Conservation (phyloP, 768 basidiomycete species). For the Dentipellis sp. region DNA sequence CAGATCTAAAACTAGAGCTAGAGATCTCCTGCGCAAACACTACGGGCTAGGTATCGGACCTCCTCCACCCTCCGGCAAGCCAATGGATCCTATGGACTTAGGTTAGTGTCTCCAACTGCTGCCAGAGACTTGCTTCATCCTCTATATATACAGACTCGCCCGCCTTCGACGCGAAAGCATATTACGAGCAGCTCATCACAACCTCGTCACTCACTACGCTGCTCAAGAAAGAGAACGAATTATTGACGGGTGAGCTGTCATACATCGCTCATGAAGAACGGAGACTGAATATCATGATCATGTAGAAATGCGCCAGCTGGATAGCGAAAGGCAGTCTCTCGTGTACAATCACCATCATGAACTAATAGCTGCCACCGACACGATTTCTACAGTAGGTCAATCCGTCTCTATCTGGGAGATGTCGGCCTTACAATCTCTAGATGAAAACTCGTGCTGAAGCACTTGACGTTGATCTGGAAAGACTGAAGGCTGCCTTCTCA, state of each 20-base stretch:
- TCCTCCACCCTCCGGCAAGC: constrained; percentile 49
- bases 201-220: constrained; percentile 66
- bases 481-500: constrained; percentile 71
- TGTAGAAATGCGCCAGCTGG: constrained; percentile 78
- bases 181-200: constrained; percentile 82
- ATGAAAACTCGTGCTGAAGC: constrained; percentile 86
- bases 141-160: constrained; percentile 49
- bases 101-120: constrained; percentile 32
- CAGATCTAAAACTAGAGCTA: constrained; percentile 36
- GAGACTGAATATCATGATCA: not conserved
- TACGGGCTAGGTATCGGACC: constrained; percentile 78
- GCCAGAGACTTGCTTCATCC: constrained; percentile 1
- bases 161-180: constrained; percentile 74
- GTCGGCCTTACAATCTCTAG: constrained; percentile 27
- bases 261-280: too few species aligned
- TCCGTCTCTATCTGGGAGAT: not conserved
- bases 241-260: constrained; percentile 46
- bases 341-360: constrained; percentile 97
- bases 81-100: constrained; percentile 73
- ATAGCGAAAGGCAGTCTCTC: constrained; percentile 81
- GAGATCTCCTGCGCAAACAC: constrained; percentile 76
- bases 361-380: constrained; percentile 87
- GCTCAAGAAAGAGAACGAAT: constrained; percentile 75
- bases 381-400: constrained; percentile 56
- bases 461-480: constrained; percentile 76